Percentiles rank a stretch among this genome's conserved stretches.
phyloP scores from a whole-genome alignment of 371 early-diverging fungal species.

The Entomophthora muscae region DNA sequence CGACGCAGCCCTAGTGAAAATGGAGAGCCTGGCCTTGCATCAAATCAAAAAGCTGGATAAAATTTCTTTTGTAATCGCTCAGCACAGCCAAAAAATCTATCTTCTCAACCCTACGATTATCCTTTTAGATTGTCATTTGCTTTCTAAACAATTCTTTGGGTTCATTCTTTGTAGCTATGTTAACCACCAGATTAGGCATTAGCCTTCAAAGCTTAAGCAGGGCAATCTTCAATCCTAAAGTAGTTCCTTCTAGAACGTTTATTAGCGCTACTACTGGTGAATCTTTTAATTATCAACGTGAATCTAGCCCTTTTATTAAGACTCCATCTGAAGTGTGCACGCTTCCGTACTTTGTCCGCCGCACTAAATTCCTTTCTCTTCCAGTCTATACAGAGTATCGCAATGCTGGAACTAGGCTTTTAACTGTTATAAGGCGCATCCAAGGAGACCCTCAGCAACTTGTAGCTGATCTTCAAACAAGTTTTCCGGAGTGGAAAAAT shows the following conservation, averaged over 20 bases:
- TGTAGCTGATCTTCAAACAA: not conserved
- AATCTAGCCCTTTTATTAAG: not conserved
- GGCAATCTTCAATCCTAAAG: not conserved
- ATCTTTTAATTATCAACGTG: not conserved
- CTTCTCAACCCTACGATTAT: too few relatives aligned
- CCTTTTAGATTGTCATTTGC: not conserved
- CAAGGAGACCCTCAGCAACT: slow-evolving; percentile 29
- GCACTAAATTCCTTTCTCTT: slow-evolving; percentile 36
- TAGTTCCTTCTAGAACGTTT: not conserved
- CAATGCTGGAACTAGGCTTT: slow-evolving; percentile 40
- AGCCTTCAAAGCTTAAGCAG: not conserved
- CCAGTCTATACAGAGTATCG: slow-evolving; percentile 57
- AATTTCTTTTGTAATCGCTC: too few relatives aligned
- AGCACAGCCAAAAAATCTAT: too few relatives aligned
- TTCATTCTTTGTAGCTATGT: not conserved
- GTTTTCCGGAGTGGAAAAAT: slow-evolving; percentile 2
- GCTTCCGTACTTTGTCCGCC: slow-evolving; percentile 26
- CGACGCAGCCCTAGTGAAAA: too few relatives aligned
- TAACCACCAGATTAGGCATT: not conserved
- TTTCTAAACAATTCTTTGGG: not conserved
- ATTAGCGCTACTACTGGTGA: slow-evolving; percentile 7
- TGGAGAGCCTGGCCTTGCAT: too few relatives aligned
- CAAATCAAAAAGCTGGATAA: too few relatives aligned
- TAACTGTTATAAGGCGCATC: slow-evolving; percentile 53
- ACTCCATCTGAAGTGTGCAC: not conserved